Conservation (phyloP, 2,329 filamentous ascomycete species). For the Rugonectria rugulosa region DNA sequence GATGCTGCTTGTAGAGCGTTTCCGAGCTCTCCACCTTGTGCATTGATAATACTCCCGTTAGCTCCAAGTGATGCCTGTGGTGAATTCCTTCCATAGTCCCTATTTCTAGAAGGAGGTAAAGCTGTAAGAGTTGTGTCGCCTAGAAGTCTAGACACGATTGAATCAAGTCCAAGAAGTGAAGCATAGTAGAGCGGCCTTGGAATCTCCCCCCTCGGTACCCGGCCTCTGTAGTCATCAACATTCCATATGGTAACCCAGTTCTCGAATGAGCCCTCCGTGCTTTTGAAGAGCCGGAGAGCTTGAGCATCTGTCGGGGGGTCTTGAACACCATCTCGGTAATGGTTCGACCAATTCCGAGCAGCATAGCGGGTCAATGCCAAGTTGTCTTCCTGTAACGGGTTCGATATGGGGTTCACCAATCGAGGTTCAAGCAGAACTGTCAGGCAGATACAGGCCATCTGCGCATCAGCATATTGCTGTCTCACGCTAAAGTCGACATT, state of each 20-base stretch:
- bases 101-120: neutral
- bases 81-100: neutral
- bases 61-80: neutral
- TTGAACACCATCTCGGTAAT: neutral
- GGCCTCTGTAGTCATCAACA: neutral
- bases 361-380: neutral
- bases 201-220: neutral
- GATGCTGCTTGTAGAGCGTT: neutral
- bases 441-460: conserved; percentile 12
- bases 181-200: conserved; percentile 1
- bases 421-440: conserved; percentile 4
- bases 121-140: neutral
- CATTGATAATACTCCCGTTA: neutral
- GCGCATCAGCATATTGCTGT: neutral
- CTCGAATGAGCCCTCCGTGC: neutral
- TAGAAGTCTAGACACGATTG: neutral
- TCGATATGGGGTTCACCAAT: neutral
- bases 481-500: neutral
- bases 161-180: conserved; percentile 4
- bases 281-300: conserved; percentile 2
- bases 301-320: neutral
- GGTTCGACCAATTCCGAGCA: conserved; percentile 1
- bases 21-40: neutral
- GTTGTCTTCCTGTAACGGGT: neutral
- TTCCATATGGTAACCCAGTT: neutral